Evolutionary conservation across 2,329 filamentous ascomycete genomes (phyloP).

Genomic region (Calcarisporium arbuscula): DNA sequence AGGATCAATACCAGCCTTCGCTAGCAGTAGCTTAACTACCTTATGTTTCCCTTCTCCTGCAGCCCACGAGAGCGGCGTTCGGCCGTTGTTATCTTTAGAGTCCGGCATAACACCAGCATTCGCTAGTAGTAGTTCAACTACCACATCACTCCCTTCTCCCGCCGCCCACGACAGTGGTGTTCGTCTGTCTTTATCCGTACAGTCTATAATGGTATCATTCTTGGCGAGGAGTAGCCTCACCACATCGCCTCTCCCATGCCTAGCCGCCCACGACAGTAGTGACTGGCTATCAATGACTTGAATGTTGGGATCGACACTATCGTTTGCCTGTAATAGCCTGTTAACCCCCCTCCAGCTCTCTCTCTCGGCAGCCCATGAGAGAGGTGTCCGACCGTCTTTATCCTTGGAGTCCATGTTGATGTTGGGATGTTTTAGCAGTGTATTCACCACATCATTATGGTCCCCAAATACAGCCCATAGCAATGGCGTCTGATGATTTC

Average conservation of each 20-base stretch:
- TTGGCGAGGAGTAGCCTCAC: neutral
- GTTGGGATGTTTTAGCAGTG: conserved; percentile 1
- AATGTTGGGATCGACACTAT: no score
- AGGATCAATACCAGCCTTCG: conserved; percentile 1
- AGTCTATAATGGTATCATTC: neutral
- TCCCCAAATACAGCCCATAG: no score
- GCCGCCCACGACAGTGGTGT: conserved; percentile 5
- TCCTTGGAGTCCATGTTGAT: conserved; percentile 2
- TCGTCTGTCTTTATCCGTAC: neutral
- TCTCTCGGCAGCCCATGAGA: neutral
- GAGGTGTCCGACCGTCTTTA: conserved; percentile 4
- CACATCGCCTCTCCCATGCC: neutral
- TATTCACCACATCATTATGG: no score
- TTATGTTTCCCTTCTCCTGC: neutral
- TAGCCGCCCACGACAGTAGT: neutral
- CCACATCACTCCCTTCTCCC: neutral
- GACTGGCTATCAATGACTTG: conserved; percentile 5
- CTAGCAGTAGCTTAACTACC: neutral
- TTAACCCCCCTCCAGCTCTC: no score
- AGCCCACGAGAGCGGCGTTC: conserved; percentile 6
- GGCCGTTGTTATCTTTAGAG: neutral
- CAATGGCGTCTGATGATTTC: no score
- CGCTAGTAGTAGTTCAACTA: conserved; percentile 2
- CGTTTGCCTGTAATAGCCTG: no score
- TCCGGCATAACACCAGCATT: conserved; percentile 1